Base-by-base conservation (phyloP, 345 rosid genomes). In the Gossypium australe region DNA sequence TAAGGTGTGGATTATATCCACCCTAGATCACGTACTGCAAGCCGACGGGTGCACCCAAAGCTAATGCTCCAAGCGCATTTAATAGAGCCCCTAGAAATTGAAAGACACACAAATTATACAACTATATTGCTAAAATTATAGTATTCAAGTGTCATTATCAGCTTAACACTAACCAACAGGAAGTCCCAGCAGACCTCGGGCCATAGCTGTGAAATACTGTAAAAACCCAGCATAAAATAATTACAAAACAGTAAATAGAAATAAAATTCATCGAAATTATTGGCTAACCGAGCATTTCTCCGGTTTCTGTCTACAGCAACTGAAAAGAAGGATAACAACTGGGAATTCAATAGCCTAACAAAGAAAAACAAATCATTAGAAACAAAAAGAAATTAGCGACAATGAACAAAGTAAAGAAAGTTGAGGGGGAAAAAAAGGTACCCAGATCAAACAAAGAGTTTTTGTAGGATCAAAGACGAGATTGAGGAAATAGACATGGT, bases 11-110 rank as follows among this genome's bases (percentile, higher is more conserved):
- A 74, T 49, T 20, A 22, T 18, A 74, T 63, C 27, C 18, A 61
- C 66, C 70, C 45, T 67, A 66, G 20, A 63, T 53, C 67, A 88
- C 91, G 69, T 89, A 92, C 97, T 86, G 85, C 60, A 81, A 64
- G 71, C 95, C 93, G 65, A 92, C 81, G 56, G 97, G 98, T 75
- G 97, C 92, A 20, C 97, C 98, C 85, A 95, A 82, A 69, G 85
- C 87, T 79, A 93, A 70, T 41, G 96, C 97, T 85, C 95, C 97
- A 75, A 90, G 67, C 65, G 90, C 90, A 85, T 88, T 91, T 34
- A 87, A 10, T 9, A 89, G 49, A 73, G 97, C 97, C 58, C 97
- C 98, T 94, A 44, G 68, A 84, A 25, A 61, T 18, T 34, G 70
- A 41, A 72, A 66, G 16, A 56, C 3, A 29, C 11, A 60, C 58